These are phyloP conservation scores for Chalciporus pseudorubinellus DNA, from an alignment of 768 basidiomycete species.

Conservation along the genomic window DNA sequence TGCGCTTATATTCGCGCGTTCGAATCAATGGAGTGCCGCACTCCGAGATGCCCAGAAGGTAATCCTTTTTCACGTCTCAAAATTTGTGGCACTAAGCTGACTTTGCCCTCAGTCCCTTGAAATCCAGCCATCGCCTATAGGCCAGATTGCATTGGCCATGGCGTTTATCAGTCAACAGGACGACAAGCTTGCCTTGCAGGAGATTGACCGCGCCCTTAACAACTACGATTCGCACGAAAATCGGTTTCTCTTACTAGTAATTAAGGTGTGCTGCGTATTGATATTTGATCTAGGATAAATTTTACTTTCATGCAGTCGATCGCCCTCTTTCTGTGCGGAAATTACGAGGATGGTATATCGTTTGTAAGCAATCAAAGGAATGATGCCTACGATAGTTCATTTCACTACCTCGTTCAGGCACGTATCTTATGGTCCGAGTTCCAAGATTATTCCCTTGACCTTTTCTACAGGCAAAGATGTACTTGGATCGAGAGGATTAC, in stretches of 20 bases:
- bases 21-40: neutral
- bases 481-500: slow-evolving; percentile 5
- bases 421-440: neutral
- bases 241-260: slow-evolving; percentile 3
- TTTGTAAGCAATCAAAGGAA: too few relatives aligned
- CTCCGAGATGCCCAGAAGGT: slow-evolving; percentile 14
- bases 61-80: neutral
- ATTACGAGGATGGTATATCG: too few relatives aligned
- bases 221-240: neutral
- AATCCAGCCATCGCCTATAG: slow-evolving; percentile 13
- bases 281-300: neutral
- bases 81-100: neutral
- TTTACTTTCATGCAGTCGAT: too few relatives aligned
- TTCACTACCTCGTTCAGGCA: slow-evolving; percentile 11
- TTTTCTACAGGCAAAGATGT: slow-evolving; percentile 13
- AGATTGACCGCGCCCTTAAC: neutral
- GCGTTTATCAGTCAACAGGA: slow-evolving; percentile 6
- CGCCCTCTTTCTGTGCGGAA: too few relatives aligned
- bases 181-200: neutral
- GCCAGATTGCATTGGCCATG: slow-evolving; percentile 12
- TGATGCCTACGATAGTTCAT: too few relatives aligned
- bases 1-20: slow-evolving; percentile 12
- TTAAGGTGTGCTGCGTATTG: slow-evolving; percentile 8
- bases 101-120: slow-evolving; percentile 6
- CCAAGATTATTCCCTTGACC: neutral